Conservation (phyloP, 2,329 filamentous ascomycete species). For the Fusarium keratoplasticum region DNA sequence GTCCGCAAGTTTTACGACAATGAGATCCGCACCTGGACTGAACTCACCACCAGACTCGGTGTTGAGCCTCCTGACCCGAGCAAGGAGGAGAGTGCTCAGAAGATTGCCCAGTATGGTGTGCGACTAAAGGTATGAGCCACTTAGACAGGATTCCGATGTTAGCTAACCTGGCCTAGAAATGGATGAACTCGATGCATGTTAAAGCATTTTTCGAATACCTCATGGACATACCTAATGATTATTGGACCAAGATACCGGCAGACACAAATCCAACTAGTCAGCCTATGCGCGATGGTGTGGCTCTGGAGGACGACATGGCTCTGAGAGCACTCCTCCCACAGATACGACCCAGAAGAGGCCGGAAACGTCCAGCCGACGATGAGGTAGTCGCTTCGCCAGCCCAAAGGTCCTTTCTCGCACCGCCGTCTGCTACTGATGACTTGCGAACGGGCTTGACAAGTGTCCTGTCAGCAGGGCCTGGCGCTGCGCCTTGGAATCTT, state of each 20-base stretch:
- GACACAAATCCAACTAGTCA: constrained; percentile 71
- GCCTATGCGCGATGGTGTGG: constrained; percentile 81
- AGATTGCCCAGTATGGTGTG: constrained; percentile 94
- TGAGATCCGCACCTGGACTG: constrained; percentile 93
- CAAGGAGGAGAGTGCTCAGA: constrained; percentile 90
- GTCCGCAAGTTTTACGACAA: constrained; percentile 82
- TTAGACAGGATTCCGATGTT: neutral
- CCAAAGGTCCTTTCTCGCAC: constrained; percentile 73
- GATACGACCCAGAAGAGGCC: constrained; percentile 71
- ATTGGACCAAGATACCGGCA: constrained; percentile 81
- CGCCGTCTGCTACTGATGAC: constrained; percentile 57
- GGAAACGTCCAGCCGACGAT: constrained; percentile 73
- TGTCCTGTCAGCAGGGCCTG: constrained; percentile 59
- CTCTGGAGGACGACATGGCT: constrained; percentile 88
- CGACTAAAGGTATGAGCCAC: constrained; percentile 76
- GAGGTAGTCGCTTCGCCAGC: constrained; percentile 61
- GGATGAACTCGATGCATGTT: constrained; percentile 97
- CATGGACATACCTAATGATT: constrained; percentile 79
- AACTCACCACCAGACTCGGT: constrained; percentile 86
- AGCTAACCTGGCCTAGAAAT: constrained; percentile 68
- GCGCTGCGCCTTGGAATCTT: constrained; percentile 49
- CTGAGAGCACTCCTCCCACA: constrained; percentile 86
- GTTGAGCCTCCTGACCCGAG: constrained; percentile 85
- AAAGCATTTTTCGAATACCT: constrained; percentile 96
- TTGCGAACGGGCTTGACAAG: constrained; percentile 54